A percentile compares a stretch with the other conserved stretches of the same genome.
Conservation (phyloP, 2,329 filamentous ascomycete genomes). For the Botryosphaeria dothidea region DNA sequence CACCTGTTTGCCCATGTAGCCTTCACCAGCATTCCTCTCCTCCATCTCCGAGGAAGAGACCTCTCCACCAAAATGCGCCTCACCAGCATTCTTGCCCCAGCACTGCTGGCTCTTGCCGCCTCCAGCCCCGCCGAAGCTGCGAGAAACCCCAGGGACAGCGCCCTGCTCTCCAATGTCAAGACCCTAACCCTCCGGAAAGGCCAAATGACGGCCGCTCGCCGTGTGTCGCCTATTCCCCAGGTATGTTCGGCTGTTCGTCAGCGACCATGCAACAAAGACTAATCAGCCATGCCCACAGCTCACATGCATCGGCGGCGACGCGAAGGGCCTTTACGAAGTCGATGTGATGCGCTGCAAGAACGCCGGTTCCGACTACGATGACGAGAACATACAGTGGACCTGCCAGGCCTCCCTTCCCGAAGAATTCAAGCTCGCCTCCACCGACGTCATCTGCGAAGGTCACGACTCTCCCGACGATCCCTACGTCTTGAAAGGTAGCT, state of each 20-base stretch:
- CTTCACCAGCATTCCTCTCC: background rate
- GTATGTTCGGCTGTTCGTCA: constrained; percentile 23
- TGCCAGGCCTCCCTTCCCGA: constrained; percentile 68
- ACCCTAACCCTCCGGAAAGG: constrained; percentile 74
- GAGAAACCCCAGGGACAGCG: constrained; percentile 45
- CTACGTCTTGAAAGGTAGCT: constrained; percentile 88
- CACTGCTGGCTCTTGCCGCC: constrained; percentile 33
- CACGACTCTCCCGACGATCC: constrained; percentile 75
- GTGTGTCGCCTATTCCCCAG: constrained; percentile 70
- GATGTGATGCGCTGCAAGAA: constrained; percentile 90
- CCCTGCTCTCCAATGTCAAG: constrained; percentile 68
- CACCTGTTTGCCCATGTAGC: constrained; percentile 9
- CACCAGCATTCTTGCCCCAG: constrained; percentile 32
- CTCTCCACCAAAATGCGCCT: constrained; percentile 30
- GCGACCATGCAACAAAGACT: background rate
- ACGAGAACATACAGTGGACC: constrained; percentile 83
- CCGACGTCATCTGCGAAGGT: constrained; percentile 91
- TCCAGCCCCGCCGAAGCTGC: constrained; percentile 30
- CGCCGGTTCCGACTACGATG: constrained; percentile 76
- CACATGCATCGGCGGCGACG: constrained; percentile 67
- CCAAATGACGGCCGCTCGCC: constrained; percentile 71
- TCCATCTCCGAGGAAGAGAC: constrained; percentile 2
- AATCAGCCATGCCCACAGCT: constrained; percentile 54
- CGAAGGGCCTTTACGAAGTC: constrained; percentile 65
- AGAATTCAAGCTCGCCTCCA: constrained; percentile 75